Evolutionary conservation across 2,329 filamentous ascomycete genomes (phyloP), one percentile per base, ranked within the genome.

Genomic region (Cryphonectria radicalis): DNA sequence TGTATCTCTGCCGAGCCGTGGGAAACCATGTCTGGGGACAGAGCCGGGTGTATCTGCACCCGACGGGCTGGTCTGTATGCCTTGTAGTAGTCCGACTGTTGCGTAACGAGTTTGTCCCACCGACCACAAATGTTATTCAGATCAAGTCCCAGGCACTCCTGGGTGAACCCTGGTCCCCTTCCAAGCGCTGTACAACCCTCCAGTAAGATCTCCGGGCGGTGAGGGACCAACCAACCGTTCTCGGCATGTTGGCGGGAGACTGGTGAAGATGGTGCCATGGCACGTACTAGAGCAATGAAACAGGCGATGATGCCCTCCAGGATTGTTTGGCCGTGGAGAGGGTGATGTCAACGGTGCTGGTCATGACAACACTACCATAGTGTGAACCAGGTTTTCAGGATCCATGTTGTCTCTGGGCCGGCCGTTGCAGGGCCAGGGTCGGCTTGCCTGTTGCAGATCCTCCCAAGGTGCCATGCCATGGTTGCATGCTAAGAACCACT

Each of bases 41-140:
- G 25, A 22, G 28, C 43, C 43, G 63, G 37, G 37, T 2, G 62
- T 53, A 28, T 22, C 22, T 65, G 43, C 22, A 46, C 28, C 53
- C 32, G 50, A 42, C 17, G 46, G 57, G 28, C 22, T 69, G 66
- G 55, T 53, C n/a, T 40, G 25, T 40, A 57, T 50, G 17, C 19
- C 10, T 22, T 50, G 17, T 28, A 32, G 40, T 19, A 32, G 53
- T 32, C 57, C 35, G n/a, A 35, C 60, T 65, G 68, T 22, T 63
- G 68, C 64, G 64, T 55, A 63, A 70, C 63, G 11, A 22, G 28
- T 40, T 66, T 17, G 42, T 63, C 25, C 59, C 67, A 53, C 64
- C 42, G 42, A 11, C 50, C 57, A 28, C 40, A 35, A 13, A 62
- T 19, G 19, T 62, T 62, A 4, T n/a, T 62, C 6, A 35, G 59